Conservation (phyloP, 257 asterid species). For the Scutellaria galericulata region DNA sequence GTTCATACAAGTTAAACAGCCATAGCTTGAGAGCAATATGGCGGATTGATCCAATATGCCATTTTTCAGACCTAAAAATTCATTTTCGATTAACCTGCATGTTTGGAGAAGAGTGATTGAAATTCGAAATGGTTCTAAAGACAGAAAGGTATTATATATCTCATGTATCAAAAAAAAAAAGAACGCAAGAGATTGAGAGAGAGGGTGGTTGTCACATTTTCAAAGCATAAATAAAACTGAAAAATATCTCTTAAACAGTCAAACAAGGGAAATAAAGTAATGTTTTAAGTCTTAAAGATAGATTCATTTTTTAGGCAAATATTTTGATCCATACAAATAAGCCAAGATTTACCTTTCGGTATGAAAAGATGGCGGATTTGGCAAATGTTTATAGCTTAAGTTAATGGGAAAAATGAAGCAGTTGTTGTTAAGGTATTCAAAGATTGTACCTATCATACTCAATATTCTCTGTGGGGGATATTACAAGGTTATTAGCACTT, state of each 20-base stretch:
- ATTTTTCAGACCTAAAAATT: constrained; percentile 84
- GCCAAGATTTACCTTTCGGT: not conserved
- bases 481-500: constrained; percentile 66
- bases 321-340: constrained; percentile 13
- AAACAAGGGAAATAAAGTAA: constrained; percentile 4
- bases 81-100: constrained; percentile 92
- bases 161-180: not conserved
- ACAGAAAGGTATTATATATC: constrained; percentile 12
- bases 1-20: constrained; percentile 86
- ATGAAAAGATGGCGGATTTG: not conserved
- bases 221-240: not conserved
- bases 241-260: constrained; percentile 1
- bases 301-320: not conserved
- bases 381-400: not conserved
- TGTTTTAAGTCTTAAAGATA: not conserved
- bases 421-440: constrained; percentile 18
- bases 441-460: constrained; percentile 81
- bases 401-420: not conserved
- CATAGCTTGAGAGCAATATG: constrained; percentile 86
- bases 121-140: constrained; percentile 11
- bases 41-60: constrained; percentile 99
- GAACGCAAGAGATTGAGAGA: not conserved
- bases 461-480: constrained; percentile 79
- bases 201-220: not conserved
- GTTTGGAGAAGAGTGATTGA: constrained; percentile 33